phyloP scores from a whole-genome alignment of 352 stramenopile genomes.

The Elongisporangium prolatum region DNA sequence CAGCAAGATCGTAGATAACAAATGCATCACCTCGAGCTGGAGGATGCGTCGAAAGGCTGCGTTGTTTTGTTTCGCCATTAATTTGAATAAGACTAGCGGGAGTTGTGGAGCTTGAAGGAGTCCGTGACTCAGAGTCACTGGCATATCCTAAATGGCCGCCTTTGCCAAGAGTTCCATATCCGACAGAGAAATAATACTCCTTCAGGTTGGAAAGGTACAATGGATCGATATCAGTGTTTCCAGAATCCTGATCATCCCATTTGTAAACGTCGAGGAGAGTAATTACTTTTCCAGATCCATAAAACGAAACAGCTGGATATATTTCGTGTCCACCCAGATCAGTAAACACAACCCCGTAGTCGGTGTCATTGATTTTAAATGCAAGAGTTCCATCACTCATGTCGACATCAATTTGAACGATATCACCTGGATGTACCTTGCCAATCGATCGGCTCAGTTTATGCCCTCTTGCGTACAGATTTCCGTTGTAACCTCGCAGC shows the following conservation, averaged over 20 bases:
- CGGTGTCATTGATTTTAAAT: conserved; percentile 89
- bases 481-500: conserved; percentile 89
- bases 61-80: conserved; percentile 57
- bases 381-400: conserved; percentile 82
- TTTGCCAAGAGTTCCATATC: conserved; percentile 76
- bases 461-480: conserved; percentile 86
- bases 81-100: conserved; percentile 41
- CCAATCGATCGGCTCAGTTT: conserved; percentile 82
- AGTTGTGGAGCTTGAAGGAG: conserved; percentile 9
- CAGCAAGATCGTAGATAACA: conserved; percentile 75
- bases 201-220: conserved; percentile 72
- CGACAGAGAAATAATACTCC: conserved; percentile 75
- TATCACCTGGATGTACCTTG: conserved; percentile 87
- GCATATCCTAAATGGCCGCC: conserved; percentile 74
- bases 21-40: conserved; percentile 65
- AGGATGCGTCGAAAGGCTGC: conserved; percentile 76
- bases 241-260: conserved; percentile 54
- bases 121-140: conserved; percentile 31
- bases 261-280: conserved; percentile 73
- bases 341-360: conserved; percentile 85
- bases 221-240: conserved; percentile 31
- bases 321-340: conserved; percentile 79
- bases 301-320: conserved; percentile 85
- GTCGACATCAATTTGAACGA: conserved; percentile 86
- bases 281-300: conserved; percentile 87